Evolutionary conservation across 805 yeast species (phyloP).

Genomic region (Gaillardinia entomophila): DNA sequence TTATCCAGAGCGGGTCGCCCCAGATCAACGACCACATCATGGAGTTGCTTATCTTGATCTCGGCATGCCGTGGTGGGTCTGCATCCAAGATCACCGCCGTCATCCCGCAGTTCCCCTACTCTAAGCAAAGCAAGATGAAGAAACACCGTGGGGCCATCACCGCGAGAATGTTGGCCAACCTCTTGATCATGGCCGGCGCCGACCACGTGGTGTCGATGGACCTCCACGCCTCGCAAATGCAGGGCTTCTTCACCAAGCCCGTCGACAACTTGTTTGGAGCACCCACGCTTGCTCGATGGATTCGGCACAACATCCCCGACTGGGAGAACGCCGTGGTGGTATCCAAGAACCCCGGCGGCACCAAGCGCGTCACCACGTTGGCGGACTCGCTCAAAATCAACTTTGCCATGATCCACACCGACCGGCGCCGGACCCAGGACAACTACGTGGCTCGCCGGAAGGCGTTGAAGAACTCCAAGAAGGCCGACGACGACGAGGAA

Average conservation of each 20-base stretch:
- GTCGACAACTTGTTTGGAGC: constrained; percentile 96
- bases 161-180: constrained; percentile 94
- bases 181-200: constrained; percentile 96
- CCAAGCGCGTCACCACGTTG: constrained; percentile 93
- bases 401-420: constrained; percentile 99
- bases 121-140: constrained; percentile 94
- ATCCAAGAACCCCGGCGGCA: constrained; percentile 98
- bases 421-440: constrained; percentile 85
- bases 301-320: constrained; percentile 80
- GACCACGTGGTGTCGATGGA: constrained; percentile 99
- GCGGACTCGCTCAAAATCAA: constrained; percentile 96
- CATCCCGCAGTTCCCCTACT: constrained; percentile 95
- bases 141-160: constrained; percentile 98
- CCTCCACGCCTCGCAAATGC: constrained; percentile 96
- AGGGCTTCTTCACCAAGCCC: constrained; percentile 95
- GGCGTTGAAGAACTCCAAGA: constrained; percentile 33
- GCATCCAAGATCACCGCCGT: constrained; percentile 98
- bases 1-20: constrained; percentile 82
- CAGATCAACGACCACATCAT: constrained; percentile 87
- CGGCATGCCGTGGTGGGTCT: constrained; percentile 96
- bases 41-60: constrained; percentile 89
- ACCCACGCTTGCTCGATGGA: constrained; percentile 95
- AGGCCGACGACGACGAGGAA: constrained; percentile 53
- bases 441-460: constrained; percentile 36
- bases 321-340: constrained; percentile 90